These are phyloP conservation scores for sunflower (Helianthus annuus) DNA, from an alignment of 129 eudicot genomes.

Conservation along the genomic window DNA sequence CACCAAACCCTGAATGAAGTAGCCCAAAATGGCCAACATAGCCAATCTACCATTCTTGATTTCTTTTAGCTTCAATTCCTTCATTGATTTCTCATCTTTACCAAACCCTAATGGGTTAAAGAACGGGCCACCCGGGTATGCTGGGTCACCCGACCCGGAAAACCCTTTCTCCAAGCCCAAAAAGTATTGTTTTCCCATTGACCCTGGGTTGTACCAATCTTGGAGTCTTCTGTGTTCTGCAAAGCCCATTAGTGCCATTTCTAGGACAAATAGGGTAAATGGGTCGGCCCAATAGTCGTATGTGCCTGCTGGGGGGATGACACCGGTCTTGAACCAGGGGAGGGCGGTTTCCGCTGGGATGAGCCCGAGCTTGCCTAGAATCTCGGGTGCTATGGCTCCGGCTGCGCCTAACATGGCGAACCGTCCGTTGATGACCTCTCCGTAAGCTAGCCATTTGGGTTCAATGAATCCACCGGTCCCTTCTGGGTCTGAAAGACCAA, in stretches of 20 bases:
- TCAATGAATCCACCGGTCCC: constrained; percentile 95
- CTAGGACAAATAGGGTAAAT: constrained; percentile 77
- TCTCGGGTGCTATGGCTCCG: constrained; percentile 89
- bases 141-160: constrained; percentile 85
- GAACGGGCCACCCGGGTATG: constrained; percentile 96
- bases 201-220: constrained; percentile 94
- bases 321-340: constrained; percentile 97
- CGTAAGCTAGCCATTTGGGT: constrained; percentile 95
- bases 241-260: constrained; percentile 91
- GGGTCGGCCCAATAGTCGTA: constrained; percentile 95
- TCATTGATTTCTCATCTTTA: constrained; percentile 88
- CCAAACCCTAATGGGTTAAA: constrained; percentile 92
- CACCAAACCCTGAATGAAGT: constrained; percentile 75
- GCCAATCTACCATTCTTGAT: constrained; percentile 95
- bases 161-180: constrained; percentile 82
- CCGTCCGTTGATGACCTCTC: constrained; percentile 82
- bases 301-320: constrained; percentile 92
- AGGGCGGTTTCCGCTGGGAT: constrained; percentile 93
- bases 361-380: constrained; percentile 77
- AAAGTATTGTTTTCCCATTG: constrained; percentile 95
- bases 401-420: constrained; percentile 82
- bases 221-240: constrained; percentile 90
- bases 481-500: constrained; percentile 95
- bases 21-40: constrained; percentile 90
- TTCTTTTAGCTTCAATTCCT: constrained; percentile 85